Base-by-base conservation (phyloP, 441 rosid species). In the Brassica hybrid region DNA sequence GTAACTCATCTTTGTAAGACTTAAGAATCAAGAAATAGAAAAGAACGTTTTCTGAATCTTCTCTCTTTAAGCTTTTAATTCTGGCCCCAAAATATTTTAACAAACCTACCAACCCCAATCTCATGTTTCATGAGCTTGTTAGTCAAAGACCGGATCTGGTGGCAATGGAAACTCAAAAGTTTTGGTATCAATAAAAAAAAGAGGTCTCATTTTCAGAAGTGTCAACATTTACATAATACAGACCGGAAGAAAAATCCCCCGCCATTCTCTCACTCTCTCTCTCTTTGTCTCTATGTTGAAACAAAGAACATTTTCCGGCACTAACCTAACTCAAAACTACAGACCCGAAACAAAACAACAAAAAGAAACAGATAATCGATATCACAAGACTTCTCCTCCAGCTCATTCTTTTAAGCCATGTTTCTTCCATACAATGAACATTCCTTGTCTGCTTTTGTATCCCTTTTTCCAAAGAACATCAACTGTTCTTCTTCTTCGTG, bases 261-360 rank as follows among this genome's bases (percentile, higher is more conserved):
- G 62, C 62, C 62, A 27, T 52, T 68, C 45, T 50, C 72, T 57
- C 13, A 57, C 6, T 57, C 61, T 54, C 23, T 54, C 23, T 21
- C 59, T 18, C 60, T 54, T 41, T 21, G 59, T 50, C 62, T 68
- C 62, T 52, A 68, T 11, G 14, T 17, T 30, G 62, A 54, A 54
- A 54, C 72, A 69, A 63, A 68, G 30, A 69, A 30, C 48, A 27
- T 48, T 5, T 5, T 27, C 43, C 72, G 41, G 9, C 16, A 50
- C 80, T 77, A 71, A 43, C 56, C 80, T 71, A 77, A n/a, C 67
- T 57, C 76, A 71, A 77, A 77, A 71, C 76, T 77, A 71, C 76
- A 56, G 76, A 77, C 72, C 76, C 32, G 38, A 19, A 57, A 57
- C 18, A 17, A 54, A 54, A 54, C 59, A 54, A 17, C 23, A 27